phyloP scores from a whole-genome alignment of 441 rosid genomes.

The Aquilaria agallochum region DNA sequence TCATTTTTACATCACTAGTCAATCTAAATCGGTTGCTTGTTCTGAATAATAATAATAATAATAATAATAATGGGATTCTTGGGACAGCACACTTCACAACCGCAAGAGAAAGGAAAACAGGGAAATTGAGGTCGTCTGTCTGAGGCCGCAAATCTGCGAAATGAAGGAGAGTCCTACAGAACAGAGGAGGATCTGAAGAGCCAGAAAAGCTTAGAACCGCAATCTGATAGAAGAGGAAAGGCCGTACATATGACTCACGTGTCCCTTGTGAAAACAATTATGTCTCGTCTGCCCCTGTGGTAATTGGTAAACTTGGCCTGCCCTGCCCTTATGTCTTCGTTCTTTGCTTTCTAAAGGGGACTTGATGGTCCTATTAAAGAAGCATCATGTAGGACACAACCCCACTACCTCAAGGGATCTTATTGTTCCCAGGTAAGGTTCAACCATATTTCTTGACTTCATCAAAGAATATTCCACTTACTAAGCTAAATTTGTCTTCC shows the following conservation, averaged over 20 bases:
- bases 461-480: too few relatives aligned
- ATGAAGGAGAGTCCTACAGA: background rate
- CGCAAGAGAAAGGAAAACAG: background rate
- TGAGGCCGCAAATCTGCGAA: background rate
- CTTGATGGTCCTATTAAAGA: slow-evolving; percentile 12
- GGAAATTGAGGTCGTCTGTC: background rate
- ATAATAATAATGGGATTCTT: background rate
- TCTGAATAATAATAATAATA: too few relatives aligned
- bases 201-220: too few relatives aligned
- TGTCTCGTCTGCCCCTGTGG: background rate
- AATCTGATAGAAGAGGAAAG: too few relatives aligned
- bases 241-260: slow-evolving; percentile 26
- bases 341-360: background rate
- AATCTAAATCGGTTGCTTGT: too few relatives aligned
- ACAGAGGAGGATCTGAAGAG: background rate
- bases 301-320: background rate
- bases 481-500: too few relatives aligned
- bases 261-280: slow-evolving; percentile 29
- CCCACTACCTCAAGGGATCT: slow-evolving; percentile 11
- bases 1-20: too few relatives aligned
- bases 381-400: background rate
- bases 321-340: background rate
- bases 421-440: too few relatives aligned
- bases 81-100: background rate
- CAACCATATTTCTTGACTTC: too few relatives aligned